Evolutionary conservation across 202 grass and related monocot genomes (phyloP), one percentile per base, ranked within the genome.

Genomic region (Musa balbisiana): DNA sequence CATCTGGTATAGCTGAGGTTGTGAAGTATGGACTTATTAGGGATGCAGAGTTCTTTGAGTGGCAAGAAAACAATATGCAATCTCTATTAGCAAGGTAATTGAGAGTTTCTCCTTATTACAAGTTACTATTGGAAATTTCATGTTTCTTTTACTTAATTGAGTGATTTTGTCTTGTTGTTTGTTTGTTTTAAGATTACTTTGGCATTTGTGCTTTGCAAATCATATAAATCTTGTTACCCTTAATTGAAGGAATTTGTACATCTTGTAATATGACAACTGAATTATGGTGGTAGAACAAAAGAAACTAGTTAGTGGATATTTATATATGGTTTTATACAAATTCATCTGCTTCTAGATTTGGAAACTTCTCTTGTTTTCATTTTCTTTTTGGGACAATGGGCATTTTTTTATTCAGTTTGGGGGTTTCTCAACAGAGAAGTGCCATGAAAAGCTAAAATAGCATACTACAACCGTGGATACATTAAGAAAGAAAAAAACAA

Each of bases 11-110:
- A 29, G 89, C 69, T 60, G 91, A 94, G 76, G 85, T 99, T 23
- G 89, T 99, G 54, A 94, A 99, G 64, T 99, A 99, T 80, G 91
- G 89, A 19, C 95, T 99, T 73, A 99, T 94, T 49, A 94, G 95
- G 83, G 91, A 99, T 52, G 87, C 95, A 1, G 72, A 83, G 15
- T 99, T 99, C 85, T 99, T 99, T 77, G 87, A 94, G 69, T 99
- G 95, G 89, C 95, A 92, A 86, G 95, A 94, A 87, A 90, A 90
- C 69, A 99, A 95, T 54, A 88, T 99, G 87, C 51, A 76, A 0
- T 66, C 83, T 76, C 83, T 99, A 21, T 85, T 92, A 75, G 84
- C 87, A 65, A 99, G 91, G 91, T 92, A 92, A 63, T 49, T 53
- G 2, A 52, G 14, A 29, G 53, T 74, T 74, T 19, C 19, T 55